Conservation (phyloP, 352 stramenopile genomes). For the Phytophthora pseudosyringae region DNA sequence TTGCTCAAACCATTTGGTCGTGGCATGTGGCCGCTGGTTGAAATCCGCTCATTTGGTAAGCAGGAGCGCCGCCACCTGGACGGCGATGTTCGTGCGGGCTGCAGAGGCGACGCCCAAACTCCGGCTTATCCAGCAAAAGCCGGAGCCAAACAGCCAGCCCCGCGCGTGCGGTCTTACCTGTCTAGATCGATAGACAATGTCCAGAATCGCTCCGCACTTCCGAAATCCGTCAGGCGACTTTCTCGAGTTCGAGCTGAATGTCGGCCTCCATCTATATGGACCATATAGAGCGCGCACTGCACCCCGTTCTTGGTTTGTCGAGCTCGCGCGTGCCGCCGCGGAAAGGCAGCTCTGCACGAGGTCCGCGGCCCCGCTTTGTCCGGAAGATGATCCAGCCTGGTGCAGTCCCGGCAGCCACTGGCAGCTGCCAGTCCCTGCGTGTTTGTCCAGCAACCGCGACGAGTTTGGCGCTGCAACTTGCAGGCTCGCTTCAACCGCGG, state of each 20-base stretch:
- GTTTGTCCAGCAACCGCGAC: background rate
- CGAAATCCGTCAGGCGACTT: background rate
- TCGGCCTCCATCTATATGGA: too few relatives aligned
- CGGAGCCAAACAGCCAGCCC: background rate
- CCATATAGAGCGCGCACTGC: background rate
- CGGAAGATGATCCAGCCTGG: background rate
- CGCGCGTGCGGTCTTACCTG: too few relatives aligned
- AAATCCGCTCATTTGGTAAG: conserved; percentile 12
- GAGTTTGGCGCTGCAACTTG: conserved; percentile 1
- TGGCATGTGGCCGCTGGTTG: too few relatives aligned
- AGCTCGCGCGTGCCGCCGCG: background rate
- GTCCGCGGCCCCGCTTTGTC: background rate
- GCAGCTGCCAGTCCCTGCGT: background rate
- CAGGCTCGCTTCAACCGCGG: conserved; percentile 7
- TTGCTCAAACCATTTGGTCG: conserved; percentile 20
- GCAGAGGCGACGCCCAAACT: background rate
- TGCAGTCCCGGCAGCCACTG: too few relatives aligned
- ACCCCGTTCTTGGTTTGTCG: background rate
- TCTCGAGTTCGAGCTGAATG: too few relatives aligned
- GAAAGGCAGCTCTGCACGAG: background rate
- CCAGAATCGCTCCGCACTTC: conserved; percentile 6
- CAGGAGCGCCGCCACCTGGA: conserved; percentile 10
- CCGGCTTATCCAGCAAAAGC: conserved; percentile 1
- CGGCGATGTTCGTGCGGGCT: background rate
- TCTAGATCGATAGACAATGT: background rate